Evolutionary conservation across 2,329 filamentous ascomycete genomes (phyloP).

Genomic region (Chaetothyriales sp.): DNA sequence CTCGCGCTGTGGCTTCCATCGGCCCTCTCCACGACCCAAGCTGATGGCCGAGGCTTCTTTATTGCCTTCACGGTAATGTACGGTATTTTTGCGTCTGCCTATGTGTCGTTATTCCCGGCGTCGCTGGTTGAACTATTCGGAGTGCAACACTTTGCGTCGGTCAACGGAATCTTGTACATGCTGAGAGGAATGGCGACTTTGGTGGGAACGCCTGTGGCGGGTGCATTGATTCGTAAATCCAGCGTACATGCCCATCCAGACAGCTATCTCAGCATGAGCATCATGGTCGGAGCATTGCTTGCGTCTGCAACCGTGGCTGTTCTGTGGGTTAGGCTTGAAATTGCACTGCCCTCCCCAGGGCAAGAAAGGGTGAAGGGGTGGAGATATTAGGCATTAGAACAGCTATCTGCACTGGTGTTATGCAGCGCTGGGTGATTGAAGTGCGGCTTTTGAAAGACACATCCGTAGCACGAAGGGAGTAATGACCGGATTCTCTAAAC

Average conservation of each 20-base stretch:
- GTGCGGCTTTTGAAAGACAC: too few relatives aligned
- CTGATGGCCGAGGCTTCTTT: slow-evolving; percentile 6
- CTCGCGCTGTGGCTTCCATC: slow-evolving; percentile 21
- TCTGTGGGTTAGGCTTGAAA: slow-evolving; percentile 21
- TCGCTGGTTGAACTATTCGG: slow-evolving; percentile 28
- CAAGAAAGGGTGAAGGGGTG: too few relatives aligned
- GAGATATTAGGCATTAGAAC: too few relatives aligned
- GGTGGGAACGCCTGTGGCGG: slow-evolving; percentile 26
- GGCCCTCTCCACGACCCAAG: slow-evolving; percentile 11
- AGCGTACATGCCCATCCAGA: neutral
- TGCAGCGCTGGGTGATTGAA: too few relatives aligned
- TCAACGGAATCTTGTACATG: slow-evolving; percentile 28
- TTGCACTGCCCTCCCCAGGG: neutral
- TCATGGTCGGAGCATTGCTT: slow-evolving; percentile 19
- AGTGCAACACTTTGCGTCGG: slow-evolving; percentile 25
- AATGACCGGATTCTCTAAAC: too few relatives aligned
- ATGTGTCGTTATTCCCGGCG: slow-evolving; percentile 29
- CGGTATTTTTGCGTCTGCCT: slow-evolving; percentile 27
- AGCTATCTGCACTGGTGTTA: too few relatives aligned
- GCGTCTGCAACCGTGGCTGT: slow-evolving; percentile 20
- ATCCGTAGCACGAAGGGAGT: too few relatives aligned
- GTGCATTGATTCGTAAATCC: slow-evolving; percentile 17
- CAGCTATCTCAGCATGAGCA: slow-evolving; percentile 18
- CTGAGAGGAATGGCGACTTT: slow-evolving; percentile 27
- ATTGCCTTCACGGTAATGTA: slow-evolving; percentile 23